Evolutionary conservation across 352 stramenopile genomes (phyloP).

Genomic region (Globisporangium polare): DNA sequence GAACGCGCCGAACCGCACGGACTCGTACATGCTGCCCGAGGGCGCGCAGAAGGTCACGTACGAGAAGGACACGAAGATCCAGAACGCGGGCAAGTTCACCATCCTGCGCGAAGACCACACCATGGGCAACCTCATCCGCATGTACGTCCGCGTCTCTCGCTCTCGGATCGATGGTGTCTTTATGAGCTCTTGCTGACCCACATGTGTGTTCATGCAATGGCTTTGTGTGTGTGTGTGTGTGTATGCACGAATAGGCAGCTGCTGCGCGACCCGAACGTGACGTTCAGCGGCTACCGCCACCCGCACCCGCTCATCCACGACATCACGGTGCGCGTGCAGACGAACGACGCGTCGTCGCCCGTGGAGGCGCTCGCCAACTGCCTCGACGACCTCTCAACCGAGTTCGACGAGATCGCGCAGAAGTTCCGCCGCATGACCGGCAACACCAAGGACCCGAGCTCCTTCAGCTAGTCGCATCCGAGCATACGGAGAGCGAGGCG

Average conservation of each 20-base stretch:
- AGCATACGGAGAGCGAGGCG: background rate
- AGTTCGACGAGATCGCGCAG: constrained; percentile 84
- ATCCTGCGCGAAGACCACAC: constrained; percentile 99
- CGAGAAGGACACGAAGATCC: constrained; percentile 95
- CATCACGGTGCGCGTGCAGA: constrained; percentile 94
- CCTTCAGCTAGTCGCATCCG: constrained; percentile 59
- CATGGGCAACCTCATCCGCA: constrained; percentile 96
- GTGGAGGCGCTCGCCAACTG: constrained; percentile 80
- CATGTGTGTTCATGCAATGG: too few relatives aligned
- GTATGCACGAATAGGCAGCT: constrained; percentile 59
- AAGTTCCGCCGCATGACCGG: constrained; percentile 79
- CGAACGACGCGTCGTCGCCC: constrained; percentile 78
- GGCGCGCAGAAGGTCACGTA: constrained; percentile 92
- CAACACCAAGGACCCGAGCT: constrained; percentile 82
- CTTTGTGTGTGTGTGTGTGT: background rate
- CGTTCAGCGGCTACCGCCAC: constrained; percentile 94
- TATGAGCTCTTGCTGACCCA: background rate
- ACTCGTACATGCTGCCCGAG: constrained; percentile 85
- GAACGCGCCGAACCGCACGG: constrained; percentile 80
- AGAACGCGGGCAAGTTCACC: constrained; percentile 96
- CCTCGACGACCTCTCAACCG: constrained; percentile 81
- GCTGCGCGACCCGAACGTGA: constrained; percentile 83
- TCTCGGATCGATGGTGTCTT: background rate
- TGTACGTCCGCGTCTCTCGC: constrained; percentile 58
- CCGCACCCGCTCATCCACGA: constrained; percentile 96